Base-by-base conservation (phyloP, 495 filamentous ascomycete genomes). In the Talaromyces ruber region DNA sequence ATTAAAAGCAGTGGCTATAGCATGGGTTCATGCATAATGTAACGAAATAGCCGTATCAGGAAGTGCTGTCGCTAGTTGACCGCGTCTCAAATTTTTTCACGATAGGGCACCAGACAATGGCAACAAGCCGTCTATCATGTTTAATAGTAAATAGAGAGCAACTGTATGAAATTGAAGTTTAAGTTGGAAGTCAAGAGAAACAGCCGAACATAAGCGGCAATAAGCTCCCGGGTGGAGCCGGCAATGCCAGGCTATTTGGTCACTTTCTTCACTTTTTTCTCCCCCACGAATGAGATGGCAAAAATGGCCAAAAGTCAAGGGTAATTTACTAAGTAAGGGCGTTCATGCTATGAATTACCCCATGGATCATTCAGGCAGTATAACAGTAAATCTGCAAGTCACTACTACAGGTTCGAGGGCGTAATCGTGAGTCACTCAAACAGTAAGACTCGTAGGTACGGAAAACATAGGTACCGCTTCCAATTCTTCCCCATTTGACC, bases 251-350 rank as follows among this genome's bases (percentile, higher is more conserved):
- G 51, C 26, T 28, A 52, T 64, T 39, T 45, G 47, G 26, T 37
- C 32, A 12, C 26, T 37, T 29, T 37, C 59, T 59, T 37, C 32
- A 21, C 32, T 28, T 67, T 74, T 51, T 65, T 75, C 34, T 12
- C 22, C 24, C 51, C 5, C 51, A 28, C 18, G 18, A 47, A 47
- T 21, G 43, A 47, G 43, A 39, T n/a, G 14, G 34, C 30, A 34
- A 34, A 43, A 43, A 0, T 18, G 16, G 39, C n/a, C 0, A 47
- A 47, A 21, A 47, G 14, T 22, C n/a, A 47, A 47, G 43, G 18
- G 8, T 18, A 22, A 21, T 45, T 9, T 22, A 47, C 43, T 18
- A 47, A 47, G 43, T 47, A 47, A 47, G 43, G 43, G 43, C 43
- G 18, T 47, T 47, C 12, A 47, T 21, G 18, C 16, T 47, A n/a